Base-by-base conservation (phyloP, 1,139 yeast species). In the Nadsonia commutata region DNA sequence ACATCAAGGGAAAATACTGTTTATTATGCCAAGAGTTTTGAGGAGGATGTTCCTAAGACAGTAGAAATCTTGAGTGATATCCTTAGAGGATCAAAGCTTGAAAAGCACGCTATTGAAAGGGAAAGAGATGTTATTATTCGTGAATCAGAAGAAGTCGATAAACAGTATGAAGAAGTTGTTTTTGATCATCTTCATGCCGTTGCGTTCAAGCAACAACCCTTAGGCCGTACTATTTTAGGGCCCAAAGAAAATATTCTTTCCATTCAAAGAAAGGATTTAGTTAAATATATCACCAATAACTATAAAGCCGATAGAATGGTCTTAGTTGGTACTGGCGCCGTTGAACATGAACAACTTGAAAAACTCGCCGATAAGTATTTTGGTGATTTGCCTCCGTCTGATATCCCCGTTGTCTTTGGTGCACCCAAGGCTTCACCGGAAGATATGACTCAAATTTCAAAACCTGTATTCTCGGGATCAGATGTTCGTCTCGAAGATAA, bases 221-320 rank as follows among this genome's bases (percentile, higher is more conserved):
- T 90, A 51, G 99, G 98, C 20, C 78, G 97, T 64, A 93, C 98
- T n/a, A 90, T 90, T 49, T 68, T 90, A 49, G 99, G 99, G 1
- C 98, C 99, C 18, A 73, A 88, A 49, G 85, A 83, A 50, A 80
- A 86, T 63, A 90, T 90, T 57, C 74, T 76, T 58, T 76, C 88
- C 40, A 85, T 90, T 52, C 71, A 80, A 52, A 72, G 85, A 57
- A 66, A 71, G 13, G 95, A 93, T 59, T 71, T 90, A 59, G 76
- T 74, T 46, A 71, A 77, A 52, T 90, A 88, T 63, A 90, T 90
- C 56, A 68, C 74, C 41, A 76, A 82, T 43, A 90, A 90, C 67
- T 90, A 90, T 65, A 83, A 82, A 58, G 95, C 97, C 36, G 97
- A 93, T 63, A 72, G 98, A 56, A 90, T 90, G 98, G 98, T 93